Conservation (phyloP, 2,329 filamentous ascomycete species). For the Trichoderma harzianum region DNA sequence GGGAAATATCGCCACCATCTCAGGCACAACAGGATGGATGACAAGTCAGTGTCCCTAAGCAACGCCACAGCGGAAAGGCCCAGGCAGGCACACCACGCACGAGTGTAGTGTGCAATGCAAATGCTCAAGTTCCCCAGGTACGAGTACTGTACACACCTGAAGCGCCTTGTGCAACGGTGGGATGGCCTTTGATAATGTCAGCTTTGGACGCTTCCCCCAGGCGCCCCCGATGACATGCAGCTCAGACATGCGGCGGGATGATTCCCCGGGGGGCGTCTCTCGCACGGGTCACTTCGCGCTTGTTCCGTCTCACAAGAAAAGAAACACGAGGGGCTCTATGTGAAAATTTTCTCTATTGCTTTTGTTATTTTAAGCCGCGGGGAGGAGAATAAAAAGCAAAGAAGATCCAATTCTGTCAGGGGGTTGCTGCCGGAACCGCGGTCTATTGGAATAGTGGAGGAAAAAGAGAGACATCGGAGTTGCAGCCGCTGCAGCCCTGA, state of each 20-base stretch:
- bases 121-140: not conserved
- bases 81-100: not conserved
- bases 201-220: not conserved
- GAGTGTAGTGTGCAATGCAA: not conserved
- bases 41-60: not conserved
- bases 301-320: not conserved
- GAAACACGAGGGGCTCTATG: constrained; percentile 4
- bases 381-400: not conserved
- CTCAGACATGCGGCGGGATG: constrained; percentile 9
- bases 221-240: constrained; percentile 8
- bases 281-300: not conserved
- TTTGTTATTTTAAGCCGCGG: not conserved
- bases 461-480: not conserved
- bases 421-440: not conserved
- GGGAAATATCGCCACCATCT: constrained; percentile 2
- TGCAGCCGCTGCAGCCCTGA: constrained; percentile 10
- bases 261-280: not conserved
- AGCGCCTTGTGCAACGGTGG: not conserved
- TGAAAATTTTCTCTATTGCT: not conserved
- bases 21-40: not conserved
- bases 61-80: not conserved
- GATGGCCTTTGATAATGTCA: not conserved
- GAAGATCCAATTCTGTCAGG: not conserved
- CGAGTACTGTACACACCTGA: not conserved
- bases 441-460: not conserved